Base-by-base conservation (phyloP, 352 stramenopile genomes). In the Hyaloperonospora arabidopsidis region DNA sequence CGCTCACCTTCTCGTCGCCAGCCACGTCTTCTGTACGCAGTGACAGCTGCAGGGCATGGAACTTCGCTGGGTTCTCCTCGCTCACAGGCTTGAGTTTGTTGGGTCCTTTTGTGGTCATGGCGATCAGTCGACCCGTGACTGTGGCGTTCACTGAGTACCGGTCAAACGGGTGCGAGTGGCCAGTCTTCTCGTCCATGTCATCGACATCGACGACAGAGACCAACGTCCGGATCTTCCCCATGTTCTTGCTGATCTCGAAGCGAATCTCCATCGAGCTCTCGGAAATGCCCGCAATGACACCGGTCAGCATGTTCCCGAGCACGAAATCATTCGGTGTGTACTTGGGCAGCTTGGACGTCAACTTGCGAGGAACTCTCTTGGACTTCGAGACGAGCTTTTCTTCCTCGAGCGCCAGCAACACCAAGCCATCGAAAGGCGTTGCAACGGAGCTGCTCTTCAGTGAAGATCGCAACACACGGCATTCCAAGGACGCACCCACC, bases 191-290 rank as follows among this genome's bases (percentile, higher is more conserved):
- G n/a, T 67, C 62, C 17, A 69, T 62, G 18, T 56, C 66, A 54
- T 95, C 81, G 14, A 93, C 81, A 61, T 95, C 85, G 13, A 89
- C 81, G 50, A 95, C 85, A 13, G 85, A 91, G 3, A 95, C 83
- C 14, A 71, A 66, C 23, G 81, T 67, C 35, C 84, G 64, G 7
- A 93, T 76, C 67, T 91, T 95, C 44, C 85, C 80, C 12, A 69
- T 67, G 54, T 78, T 85, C 63, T 86, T 89, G 38, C 53, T 69
- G 4, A 74, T 78, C 70, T 87, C 80, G 28, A 95, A 57, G 49
- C 87, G 87, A 56, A 95, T 75, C 56, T 95, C 81, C 68, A 95
- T 89, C 45, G 68, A 67, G 59, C 75, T 67, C 56, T 95, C 83
- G 50, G 88, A 89, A 70, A 95, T 90, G 17, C 68, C 66, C 15